These are phyloP conservation scores for Diversispora epigaea DNA, from an alignment of 192 early-diverging fungal genomes.

Conservation along the genomic window DNA sequence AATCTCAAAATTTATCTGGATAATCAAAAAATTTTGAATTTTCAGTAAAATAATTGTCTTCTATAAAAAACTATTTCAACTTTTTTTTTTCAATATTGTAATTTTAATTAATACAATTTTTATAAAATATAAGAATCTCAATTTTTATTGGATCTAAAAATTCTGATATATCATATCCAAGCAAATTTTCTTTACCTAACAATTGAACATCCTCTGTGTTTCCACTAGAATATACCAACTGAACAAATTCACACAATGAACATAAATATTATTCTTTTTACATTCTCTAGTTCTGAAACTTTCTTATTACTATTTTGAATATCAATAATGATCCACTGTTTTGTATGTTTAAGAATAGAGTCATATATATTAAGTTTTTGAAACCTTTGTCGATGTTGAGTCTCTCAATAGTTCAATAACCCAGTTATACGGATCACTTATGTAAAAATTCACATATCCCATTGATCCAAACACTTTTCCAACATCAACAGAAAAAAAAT, in stretches of 20 bases:
- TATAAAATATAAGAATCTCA: no score
- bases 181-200: slow-evolving; percentile 17
- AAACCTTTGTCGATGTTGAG: no score
- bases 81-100: no score
- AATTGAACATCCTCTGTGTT: slow-evolving; percentile 1
- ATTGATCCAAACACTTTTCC: slow-evolving; percentile 29
- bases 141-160: no score
- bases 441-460: not conserved
- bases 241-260: slow-evolving; percentile 11
- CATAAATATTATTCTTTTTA: slow-evolving; percentile 15
- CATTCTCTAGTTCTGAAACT: not conserved
- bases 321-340: slow-evolving; percentile 1
- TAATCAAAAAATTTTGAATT: no score
- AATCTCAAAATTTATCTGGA: no score
- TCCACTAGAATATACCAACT: slow-evolving; percentile 17
- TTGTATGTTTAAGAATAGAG: no score
- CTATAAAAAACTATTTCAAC: no score
- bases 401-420: slow-evolving; percentile 30
- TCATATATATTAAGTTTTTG: no score
- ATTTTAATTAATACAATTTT: no score
- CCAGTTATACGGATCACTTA: no score
- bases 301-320: slow-evolving; percentile 7
- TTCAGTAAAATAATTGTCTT: no score
- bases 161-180: slow-evolving; percentile 1
- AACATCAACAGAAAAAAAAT: slow-evolving; percentile 35